Base-by-base conservation (phyloP, 129 eudicot genomes). In the Flaveria ramosissima region DNA sequence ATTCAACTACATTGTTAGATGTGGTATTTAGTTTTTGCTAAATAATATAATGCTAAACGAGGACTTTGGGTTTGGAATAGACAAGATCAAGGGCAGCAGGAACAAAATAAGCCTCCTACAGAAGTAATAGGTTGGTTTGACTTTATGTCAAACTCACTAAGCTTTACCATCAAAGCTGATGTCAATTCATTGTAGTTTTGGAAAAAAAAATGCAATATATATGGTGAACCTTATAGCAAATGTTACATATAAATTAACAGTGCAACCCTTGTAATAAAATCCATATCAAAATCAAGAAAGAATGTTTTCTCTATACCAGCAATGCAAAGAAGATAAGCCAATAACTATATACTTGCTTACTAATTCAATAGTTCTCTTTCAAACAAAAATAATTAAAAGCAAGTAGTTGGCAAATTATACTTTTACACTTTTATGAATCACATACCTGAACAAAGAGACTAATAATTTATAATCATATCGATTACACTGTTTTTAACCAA, bases 371-470 rank as follows among this genome's bases (percentile, higher is more conserved):
- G 42, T 8, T 30, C 64, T 52, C 65, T 52, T 51, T 10, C 27
- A 32, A 52, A 71, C 75, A 70, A 7, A 48, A 24, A 70, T 14
- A 71, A 15, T 72, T 52, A 64, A 72, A 30, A 53, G 63, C 2
- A 72, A 72, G 30, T 52, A 30, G 12, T 72, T 5, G 12, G n/a
- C 9, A 51, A 30, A 52, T 11, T 9, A 32, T 39, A 65, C 39
- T 12, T 26, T 10, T 3, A 20, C 43, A 1, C 68, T 3, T 4
- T 14, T 3, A 62, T 62, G 12, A 15, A 27, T 62, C 11, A 10
- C 68, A 62, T 6, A 27, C 43, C 43, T 17, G 3, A 15, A 62
- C 43, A 62, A 2, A 62, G 3, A 62, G 45, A 30, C 43, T 14
- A 27, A 13, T 62, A 13, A 30, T 14, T 62, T n/a, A n/a, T n/a